Evolutionary conservation across 2,329 filamentous ascomycete genomes (phyloP).

Genomic region (Diaporthe velutina): DNA sequence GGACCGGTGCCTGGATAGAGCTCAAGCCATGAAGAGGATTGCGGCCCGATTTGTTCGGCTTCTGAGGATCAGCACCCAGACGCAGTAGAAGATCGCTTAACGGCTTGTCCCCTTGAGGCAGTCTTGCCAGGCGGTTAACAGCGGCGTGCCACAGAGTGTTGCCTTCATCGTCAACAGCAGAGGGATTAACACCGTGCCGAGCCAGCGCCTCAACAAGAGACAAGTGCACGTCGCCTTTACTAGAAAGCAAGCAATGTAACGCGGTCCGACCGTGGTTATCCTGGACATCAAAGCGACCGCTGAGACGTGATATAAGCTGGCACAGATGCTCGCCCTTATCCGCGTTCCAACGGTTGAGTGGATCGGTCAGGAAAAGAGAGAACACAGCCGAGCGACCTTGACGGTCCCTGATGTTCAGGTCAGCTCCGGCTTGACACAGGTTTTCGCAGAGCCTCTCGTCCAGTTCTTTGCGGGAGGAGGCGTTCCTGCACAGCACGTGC

Average conservation of each 20-base stretch:
- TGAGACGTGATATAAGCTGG: constrained; percentile 4
- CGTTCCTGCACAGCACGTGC: not conserved
- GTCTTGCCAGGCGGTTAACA: not conserved
- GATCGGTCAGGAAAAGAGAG: not conserved
- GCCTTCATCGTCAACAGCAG: constrained; percentile 8
- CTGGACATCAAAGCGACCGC: not conserved
- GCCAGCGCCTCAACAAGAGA: not conserved
- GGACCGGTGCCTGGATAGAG: constrained; percentile 2
- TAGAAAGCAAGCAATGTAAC: not conserved
- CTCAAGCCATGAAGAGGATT: constrained; percentile 6
- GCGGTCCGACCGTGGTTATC: not conserved
- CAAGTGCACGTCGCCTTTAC: not conserved
- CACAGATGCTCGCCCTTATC: not conserved
- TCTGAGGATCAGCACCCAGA: constrained; percentile 13
- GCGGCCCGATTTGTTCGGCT: constrained; percentile 5
- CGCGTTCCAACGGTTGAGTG: not conserved
- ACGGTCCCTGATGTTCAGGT: constrained; percentile 1
- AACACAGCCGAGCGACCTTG: not conserved
- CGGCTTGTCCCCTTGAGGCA: constrained; percentile 10
- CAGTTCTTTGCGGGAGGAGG: not conserved
- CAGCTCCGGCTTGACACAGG: constrained; percentile 19
- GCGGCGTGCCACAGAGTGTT: constrained; percentile 26
- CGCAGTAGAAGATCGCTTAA: not conserved
- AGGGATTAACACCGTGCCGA: not conserved
- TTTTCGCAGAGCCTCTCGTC: not conserved